Conservation (phyloP, 768 basidiomycete genomes). For the Naganishia friedmannii region DNA sequence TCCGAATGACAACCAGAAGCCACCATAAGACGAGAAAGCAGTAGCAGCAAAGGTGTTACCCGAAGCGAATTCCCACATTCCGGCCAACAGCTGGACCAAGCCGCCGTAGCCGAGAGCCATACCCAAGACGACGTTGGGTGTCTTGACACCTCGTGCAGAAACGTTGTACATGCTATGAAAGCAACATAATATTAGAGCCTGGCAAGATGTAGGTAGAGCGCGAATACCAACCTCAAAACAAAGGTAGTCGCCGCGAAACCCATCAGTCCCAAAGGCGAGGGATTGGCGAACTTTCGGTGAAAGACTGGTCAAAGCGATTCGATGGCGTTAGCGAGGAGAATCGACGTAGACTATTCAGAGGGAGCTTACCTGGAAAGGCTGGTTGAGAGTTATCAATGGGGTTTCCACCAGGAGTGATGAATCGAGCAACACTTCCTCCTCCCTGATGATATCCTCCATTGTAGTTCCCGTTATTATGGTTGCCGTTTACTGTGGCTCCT, state of each 20-base stretch:
- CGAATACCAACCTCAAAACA: conserved; percentile 36
- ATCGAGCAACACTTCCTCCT: conserved; percentile 25
- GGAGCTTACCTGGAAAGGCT: conserved; percentile 37
- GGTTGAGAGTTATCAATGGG: conserved; percentile 47
- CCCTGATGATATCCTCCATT: conserved; percentile 19
- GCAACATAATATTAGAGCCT: not conserved
- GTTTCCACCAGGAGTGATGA: conserved; percentile 50
- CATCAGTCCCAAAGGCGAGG: conserved; percentile 50
- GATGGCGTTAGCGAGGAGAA: too few species aligned
- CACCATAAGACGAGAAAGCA: conserved; percentile 49
- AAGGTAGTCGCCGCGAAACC: conserved; percentile 49
- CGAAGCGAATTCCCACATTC: conserved; percentile 60
- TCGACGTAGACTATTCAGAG: not conserved
- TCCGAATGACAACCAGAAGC: conserved; percentile 49
- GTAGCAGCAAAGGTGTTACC: conserved; percentile 53
- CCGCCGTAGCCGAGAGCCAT: conserved; percentile 85
- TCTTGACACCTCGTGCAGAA: conserved; percentile 32
- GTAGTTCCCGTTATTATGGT: not conserved
- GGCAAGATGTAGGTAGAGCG: not conserved
- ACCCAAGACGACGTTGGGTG: conserved; percentile 55
- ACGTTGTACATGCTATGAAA: conserved; percentile 44
- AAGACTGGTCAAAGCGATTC: conserved; percentile 34
- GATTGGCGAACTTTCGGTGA: conserved; percentile 50
- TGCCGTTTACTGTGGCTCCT: not conserved
- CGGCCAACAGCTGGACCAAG: conserved; percentile 77